Percentiles rank a stretch among this genome's conserved stretches.
Conservation (phyloP, 805 yeast genomes). For the Priceomyces carsonii region DNA sequence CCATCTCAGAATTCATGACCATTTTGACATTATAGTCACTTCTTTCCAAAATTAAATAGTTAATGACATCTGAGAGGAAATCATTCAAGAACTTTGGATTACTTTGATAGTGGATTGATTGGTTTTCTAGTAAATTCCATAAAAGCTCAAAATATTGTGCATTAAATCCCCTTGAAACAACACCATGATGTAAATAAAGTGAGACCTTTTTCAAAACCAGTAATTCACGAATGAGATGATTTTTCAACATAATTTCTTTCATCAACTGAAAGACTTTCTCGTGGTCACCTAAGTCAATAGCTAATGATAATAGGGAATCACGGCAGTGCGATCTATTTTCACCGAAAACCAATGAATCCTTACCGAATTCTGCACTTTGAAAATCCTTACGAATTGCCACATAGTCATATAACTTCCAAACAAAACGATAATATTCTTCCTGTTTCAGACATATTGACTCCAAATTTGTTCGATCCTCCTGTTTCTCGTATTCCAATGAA, state of each 20-base stretch:
- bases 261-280: slow-evolving; percentile 34
- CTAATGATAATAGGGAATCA: slow-evolving; percentile 30
- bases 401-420: slow-evolving; percentile 35
- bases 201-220: slow-evolving; percentile 28
- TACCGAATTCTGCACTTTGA: slow-evolving; percentile 13
- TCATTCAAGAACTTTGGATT: slow-evolving; percentile 23
- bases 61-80: slow-evolving; percentile 30
- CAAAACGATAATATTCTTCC: slow-evolving; percentile 12
- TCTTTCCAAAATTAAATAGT: slow-evolving; percentile 17
- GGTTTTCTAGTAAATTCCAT: slow-evolving; percentile 36
- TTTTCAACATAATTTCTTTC: slow-evolving; percentile 33
- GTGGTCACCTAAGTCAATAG: slow-evolving; percentile 35
- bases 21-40: slow-evolving; percentile 15
- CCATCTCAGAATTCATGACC: slow-evolving; percentile 30
- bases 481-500: slow-evolving; percentile 12
- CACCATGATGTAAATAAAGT: slow-evolving; percentile 29
- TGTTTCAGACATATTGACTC: too few species aligned
- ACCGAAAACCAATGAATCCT: slow-evolving; percentile 8
- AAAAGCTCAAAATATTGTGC: slow-evolving; percentile 30
- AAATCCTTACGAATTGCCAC: slow-evolving; percentile 38
- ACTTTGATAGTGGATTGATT: slow-evolving; percentile 22
- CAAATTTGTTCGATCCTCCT: too few species aligned
- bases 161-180: slow-evolving; percentile 20
- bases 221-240: slow-evolving; percentile 30
- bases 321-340: slow-evolving; percentile 18